Conservation (phyloP, 352 stramenopile species). For the Aphanomyces astaci region DNA sequence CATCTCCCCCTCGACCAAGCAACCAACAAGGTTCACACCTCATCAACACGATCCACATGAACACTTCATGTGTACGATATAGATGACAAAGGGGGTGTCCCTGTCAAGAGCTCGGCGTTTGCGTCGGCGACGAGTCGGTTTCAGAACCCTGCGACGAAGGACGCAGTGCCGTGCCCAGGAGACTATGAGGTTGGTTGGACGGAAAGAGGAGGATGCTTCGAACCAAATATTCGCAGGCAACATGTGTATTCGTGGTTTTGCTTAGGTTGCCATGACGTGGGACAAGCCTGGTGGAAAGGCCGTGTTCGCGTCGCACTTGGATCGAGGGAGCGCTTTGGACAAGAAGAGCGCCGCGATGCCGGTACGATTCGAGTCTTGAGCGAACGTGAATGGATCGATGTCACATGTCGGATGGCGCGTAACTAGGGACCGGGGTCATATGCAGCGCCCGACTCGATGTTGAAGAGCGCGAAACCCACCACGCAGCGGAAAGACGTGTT, state of each 20-base stretch:
- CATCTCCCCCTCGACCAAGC: not conserved
- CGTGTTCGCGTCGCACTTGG: slow-evolving; percentile 57
- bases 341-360: slow-evolving; percentile 34
- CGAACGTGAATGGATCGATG: not conserved
- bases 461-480: slow-evolving; percentile 48
- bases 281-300: slow-evolving; percentile 48
- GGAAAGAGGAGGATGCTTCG: too few relatives aligned
- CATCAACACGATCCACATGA: too few relatives aligned
- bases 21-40: not conserved
- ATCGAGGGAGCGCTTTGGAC: slow-evolving; percentile 41
- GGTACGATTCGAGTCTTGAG: slow-evolving; percentile 27
- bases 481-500: slow-evolving; percentile 66
- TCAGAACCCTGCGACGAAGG: slow-evolving; percentile 29
- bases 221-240: too few relatives aligned
- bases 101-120: slow-evolving; percentile 54
- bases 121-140: slow-evolving; percentile 55
- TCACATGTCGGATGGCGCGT: not conserved
- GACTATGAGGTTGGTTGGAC: slow-evolving; percentile 56
- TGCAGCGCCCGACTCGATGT: slow-evolving; percentile 26
- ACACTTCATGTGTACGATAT: too few relatives aligned
- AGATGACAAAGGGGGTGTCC: not conserved
- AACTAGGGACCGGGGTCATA: slow-evolving; percentile 53
- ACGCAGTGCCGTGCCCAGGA: slow-evolving; percentile 39
- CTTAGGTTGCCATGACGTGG: slow-evolving; percentile 54
- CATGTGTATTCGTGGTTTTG: too few relatives aligned